phyloP scores from a whole-genome alignment of 2,329 filamentous ascomycete genomes.

The Trichoderma asperellum region DNA sequence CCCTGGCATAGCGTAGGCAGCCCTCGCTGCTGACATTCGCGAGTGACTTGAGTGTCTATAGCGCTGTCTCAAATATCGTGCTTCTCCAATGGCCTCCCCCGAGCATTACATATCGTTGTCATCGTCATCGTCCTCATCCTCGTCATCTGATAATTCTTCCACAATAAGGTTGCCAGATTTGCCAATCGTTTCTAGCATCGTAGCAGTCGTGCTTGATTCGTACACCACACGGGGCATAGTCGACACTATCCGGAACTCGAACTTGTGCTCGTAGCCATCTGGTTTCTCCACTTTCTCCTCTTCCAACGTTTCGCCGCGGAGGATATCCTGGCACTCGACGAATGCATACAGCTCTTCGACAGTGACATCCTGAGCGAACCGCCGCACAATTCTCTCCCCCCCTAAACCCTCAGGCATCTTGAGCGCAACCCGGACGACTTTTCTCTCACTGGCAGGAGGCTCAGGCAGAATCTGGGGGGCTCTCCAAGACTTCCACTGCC shows the following conservation, averaged over 20 bases:
- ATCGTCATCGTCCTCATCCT: slow-evolving; percentile 39
- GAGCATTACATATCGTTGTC: slow-evolving; percentile 29
- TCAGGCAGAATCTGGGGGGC: slow-evolving; percentile 69
- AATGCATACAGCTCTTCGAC: slow-evolving; percentile 95
- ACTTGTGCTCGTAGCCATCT: slow-evolving; percentile 71
- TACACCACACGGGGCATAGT: slow-evolving; percentile 85
- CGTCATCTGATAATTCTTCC: slow-evolving; percentile 59
- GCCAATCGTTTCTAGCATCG: slow-evolving; percentile 74
- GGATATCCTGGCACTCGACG: slow-evolving; percentile 82
- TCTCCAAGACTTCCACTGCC: slow-evolving; percentile 83
- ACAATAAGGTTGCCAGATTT: slow-evolving; percentile 88
- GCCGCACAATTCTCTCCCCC: slow-evolving; percentile 75
- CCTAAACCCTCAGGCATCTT: slow-evolving; percentile 64
- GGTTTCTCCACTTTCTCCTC: slow-evolving; percentile 57
- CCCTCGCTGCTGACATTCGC: neutral
- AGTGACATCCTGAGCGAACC: slow-evolving; percentile 69
- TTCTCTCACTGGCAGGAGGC: slow-evolving; percentile 64
- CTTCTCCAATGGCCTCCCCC: slow-evolving; percentile 30
- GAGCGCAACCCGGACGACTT: slow-evolving; percentile 71
- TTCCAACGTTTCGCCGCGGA: slow-evolving; percentile 49
- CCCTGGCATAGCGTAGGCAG: too few species aligned
- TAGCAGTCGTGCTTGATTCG: slow-evolving; percentile 66
- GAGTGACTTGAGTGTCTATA: neutral
- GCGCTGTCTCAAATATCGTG: neutral
- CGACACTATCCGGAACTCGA: slow-evolving; percentile 82